Base-by-base conservation (phyloP, 1,284 basidiomycete genomes). In the Papiliotrema flavescens region DNA sequence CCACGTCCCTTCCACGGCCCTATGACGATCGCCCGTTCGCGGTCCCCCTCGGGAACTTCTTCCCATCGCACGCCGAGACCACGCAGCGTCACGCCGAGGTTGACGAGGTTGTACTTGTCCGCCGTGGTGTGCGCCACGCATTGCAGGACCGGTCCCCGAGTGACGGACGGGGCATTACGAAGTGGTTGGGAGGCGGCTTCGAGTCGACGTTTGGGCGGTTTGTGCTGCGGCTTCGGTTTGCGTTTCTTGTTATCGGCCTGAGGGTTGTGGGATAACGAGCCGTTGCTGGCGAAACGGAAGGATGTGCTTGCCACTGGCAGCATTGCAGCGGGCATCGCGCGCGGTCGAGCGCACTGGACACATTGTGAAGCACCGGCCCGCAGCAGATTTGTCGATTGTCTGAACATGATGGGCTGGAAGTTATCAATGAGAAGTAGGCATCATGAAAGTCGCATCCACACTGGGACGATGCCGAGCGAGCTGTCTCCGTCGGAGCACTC, bases 81-180 rank as follows among this genome's bases (percentile, higher is more conserved):
- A 4, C 64, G 62, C 19, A 75, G 64, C 3, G 65, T 59, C 1
- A 51, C 47, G 8, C 65, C 71, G 1, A 77, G 64, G n/a, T 56
- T 58, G 11, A 64, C 49, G 9, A 77, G 65, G 52, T 77, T 71
- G 53, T 76, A 77, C 45, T 65, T 59, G 50, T 75, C 75, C 0
- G 75, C 75, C 0, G 74, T 75, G 2, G 75, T 75, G 59, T 77
- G 75, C n/a, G 75, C 74, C 36, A 77, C 71, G 53, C 74, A 76
- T 46, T 73, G 70, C 28, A 76, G 58, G 13, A 75, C 67, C 1
- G 75, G 75, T n/a, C 75, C 74, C 11, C 75, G 67, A 3, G 73
- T 74, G 17, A 63, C 64, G 1, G 73, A 69, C 0, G 70, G 64
- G 20, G 67, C 70, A 52, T 72, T 72, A 40, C 75, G 65, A 13